Evolutionary conservation across 2,329 filamentous ascomycete genomes (phyloP).

Genomic region (Fusarium redolens): DNA sequence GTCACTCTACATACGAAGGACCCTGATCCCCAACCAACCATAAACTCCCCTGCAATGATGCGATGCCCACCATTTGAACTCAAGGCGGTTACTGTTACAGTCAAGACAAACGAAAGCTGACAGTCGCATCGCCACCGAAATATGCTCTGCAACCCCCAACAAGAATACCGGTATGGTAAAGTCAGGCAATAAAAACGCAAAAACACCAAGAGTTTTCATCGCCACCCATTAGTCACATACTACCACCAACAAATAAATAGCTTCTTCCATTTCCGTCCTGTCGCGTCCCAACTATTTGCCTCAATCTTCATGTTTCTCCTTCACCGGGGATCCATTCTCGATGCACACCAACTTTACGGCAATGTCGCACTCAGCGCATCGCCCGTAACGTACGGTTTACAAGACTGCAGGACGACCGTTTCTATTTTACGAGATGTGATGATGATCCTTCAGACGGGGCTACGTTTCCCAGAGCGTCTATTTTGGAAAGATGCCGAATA

Average conservation of each 20-base stretch:
- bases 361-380: conserved; percentile 7
- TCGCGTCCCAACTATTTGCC: conserved; percentile 12
- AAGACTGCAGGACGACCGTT: conserved; percentile 15
- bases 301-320: neutral
- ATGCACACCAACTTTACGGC: conserved; percentile 7
- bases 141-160: conserved; percentile 12
- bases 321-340: neutral
- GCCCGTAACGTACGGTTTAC: conserved; percentile 6
- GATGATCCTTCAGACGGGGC: neutral
- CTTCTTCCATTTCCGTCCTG: conserved; percentile 21
- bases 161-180: neutral
- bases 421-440: conserved; percentile 9
- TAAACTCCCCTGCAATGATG: conserved; percentile 19
- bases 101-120: neutral
- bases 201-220: conserved; percentile 27
- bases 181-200: conserved; percentile 3
- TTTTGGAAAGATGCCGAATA: conserved; percentile 18
- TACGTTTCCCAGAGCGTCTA: conserved; percentile 1
- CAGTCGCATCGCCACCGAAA: conserved; percentile 16
- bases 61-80: conserved; percentile 3
- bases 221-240: conserved; percentile 29
- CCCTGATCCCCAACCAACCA: conserved; percentile 29
- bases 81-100: conserved; percentile 3
- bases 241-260: conserved; percentile 15
- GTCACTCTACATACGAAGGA: conserved; percentile 1